A percentile compares a stretch with the other conserved stretches of the same genome.
Conservation (phyloP, 352 stramenopile species). For the Globisporangium cystogenes region DNA sequence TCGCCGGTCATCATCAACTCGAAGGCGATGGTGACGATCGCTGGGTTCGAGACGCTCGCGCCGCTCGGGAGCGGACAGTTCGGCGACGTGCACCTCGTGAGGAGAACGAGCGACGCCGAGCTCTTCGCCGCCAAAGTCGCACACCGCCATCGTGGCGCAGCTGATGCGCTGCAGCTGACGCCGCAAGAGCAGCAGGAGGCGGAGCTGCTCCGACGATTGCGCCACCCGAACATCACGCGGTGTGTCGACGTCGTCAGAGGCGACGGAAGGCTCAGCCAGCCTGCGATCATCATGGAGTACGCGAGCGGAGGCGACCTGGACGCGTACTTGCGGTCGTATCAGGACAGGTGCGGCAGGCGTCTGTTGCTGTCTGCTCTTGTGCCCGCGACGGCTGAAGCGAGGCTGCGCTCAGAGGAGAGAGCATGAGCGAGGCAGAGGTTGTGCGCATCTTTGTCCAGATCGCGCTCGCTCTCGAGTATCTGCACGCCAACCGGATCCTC, state of each 20-base stretch:
- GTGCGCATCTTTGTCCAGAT: slow-evolving; percentile 74
- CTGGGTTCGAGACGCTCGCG: slow-evolving; percentile 37
- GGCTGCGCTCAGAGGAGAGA: slow-evolving; percentile 1
- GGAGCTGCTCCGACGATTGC: slow-evolving; percentile 33
- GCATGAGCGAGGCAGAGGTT: slow-evolving; percentile 34
- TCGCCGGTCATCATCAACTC: no score
- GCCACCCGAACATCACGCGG: slow-evolving; percentile 61
- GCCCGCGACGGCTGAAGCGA: not conserved
- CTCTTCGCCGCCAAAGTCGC: slow-evolving; percentile 55
- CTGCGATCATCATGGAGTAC: slow-evolving; percentile 77
- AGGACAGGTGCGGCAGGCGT: not conserved
- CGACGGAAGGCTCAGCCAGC: slow-evolving; percentile 1
- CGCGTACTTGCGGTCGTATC: slow-evolving; percentile 22
- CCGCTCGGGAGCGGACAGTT: slow-evolving; percentile 56
- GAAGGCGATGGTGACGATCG: no score
- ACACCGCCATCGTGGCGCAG: slow-evolving; percentile 6
- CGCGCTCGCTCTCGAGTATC: slow-evolving; percentile 45
- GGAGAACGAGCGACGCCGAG: slow-evolving; percentile 19
- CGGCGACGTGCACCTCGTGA: slow-evolving; percentile 48
- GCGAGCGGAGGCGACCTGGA: slow-evolving; percentile 55
- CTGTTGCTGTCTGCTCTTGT: slow-evolving; percentile 1
- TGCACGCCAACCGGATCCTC: slow-evolving; percentile 51
- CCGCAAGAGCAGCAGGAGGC: slow-evolving; percentile 31
- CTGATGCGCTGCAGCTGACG: slow-evolving; percentile 4
- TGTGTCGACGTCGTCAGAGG: slow-evolving; percentile 42